Base-by-base conservation (phyloP, 2,329 filamentous ascomycete genomes). In the Immersiporthe knoxdaviesiana region DNA sequence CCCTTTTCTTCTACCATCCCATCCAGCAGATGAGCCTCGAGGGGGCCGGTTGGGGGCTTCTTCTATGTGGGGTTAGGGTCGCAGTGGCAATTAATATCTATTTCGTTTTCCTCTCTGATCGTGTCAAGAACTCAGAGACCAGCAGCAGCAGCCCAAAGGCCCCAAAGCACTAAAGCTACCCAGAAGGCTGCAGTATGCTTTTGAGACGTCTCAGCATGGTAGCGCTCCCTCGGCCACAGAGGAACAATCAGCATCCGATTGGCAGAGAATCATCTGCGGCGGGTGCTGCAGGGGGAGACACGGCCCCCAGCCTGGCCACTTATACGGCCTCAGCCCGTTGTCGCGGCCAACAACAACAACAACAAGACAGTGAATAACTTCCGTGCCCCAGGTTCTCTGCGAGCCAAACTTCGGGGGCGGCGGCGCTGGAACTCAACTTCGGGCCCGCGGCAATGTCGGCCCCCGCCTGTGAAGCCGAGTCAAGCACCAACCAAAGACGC, bases 171-270 rank as follows among this genome's bases (percentile, higher is more conserved):
- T 27, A 54, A 27, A 37, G 47, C 44, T 14, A 11, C 18, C 44
- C 47, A 37, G 27, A 50, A 60, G 65, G 65, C 58, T 66, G 54
- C 65, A 66, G 39, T 50, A 30, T 27, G n/a, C 39, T 60, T 47
- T 47, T 66, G 65, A 66, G 41, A 66, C 65, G 65, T 66, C 65
- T 66, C 65, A 66, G 30, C 32, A 64, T 64, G 65, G 18, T 30
- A n/a, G 39, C 37, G 37, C 24, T 32, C 41, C 39, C 65, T 39
- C 32, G 44, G 8, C 52, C 27, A n/a, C 44, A 8, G 37, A 59
- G 16, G 12, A 32, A 7, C 1, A 10, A 24, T 6, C 18, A 12
- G 4, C 37, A 30, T 27, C 50, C 32, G 61, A 70, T 68, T 61
- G 44, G 35, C 62, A 60, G 12, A 44, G 56, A 58, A 30, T n/a